Percentiles rank a stretch among this genome's conserved stretches.
Evolutionary conservation across 2,329 filamentous ascomycete species (phyloP).

Genomic region (Hymenoscyphus infarciens): DNA sequence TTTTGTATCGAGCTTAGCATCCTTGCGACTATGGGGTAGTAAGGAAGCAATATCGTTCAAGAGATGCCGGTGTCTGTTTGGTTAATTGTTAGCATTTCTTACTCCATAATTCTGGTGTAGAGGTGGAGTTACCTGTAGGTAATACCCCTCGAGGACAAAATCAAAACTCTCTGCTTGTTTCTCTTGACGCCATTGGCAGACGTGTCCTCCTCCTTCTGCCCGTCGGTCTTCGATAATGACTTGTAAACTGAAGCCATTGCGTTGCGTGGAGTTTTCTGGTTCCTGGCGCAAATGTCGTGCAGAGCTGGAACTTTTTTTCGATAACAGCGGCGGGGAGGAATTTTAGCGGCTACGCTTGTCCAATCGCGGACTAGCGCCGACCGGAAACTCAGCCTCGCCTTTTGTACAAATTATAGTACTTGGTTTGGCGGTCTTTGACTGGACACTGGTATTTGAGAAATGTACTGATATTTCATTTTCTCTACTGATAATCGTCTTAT

Average conservation of each 20-base stretch:
- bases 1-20: slow-evolving; percentile 96
- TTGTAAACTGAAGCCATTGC: slow-evolving; percentile 73
- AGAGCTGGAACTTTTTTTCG: slow-evolving; percentile 19
- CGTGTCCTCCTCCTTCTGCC: slow-evolving; percentile 46
- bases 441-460: too few relatives aligned
- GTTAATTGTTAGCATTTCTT: slow-evolving; percentile 9
- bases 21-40: slow-evolving; percentile 88
- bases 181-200: slow-evolving; percentile 51
- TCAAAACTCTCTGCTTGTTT: slow-evolving; percentile 76
- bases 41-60: slow-evolving; percentile 84
- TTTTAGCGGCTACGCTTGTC: slow-evolving; percentile 7
- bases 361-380: slow-evolving; percentile 8
- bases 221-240: slow-evolving; percentile 60
- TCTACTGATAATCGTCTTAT: too few relatives aligned
- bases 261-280: slow-evolving; percentile 24
- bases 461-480: too few relatives aligned
- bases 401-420: too few relatives aligned
- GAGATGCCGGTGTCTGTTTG: slow-evolving; percentile 78
- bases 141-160: slow-evolving; percentile 88
- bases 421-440: too few relatives aligned
- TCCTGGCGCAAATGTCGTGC: slow-evolving; percentile 25
- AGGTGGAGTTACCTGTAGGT: slow-evolving; percentile 63
- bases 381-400: slow-evolving; percentile 2
- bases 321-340: slow-evolving; percentile 16
- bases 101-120: slow-evolving; percentile 16